Evolutionary conservation across 331 rosid species (phyloP).

Genomic region (Malus hybrid): DNA sequence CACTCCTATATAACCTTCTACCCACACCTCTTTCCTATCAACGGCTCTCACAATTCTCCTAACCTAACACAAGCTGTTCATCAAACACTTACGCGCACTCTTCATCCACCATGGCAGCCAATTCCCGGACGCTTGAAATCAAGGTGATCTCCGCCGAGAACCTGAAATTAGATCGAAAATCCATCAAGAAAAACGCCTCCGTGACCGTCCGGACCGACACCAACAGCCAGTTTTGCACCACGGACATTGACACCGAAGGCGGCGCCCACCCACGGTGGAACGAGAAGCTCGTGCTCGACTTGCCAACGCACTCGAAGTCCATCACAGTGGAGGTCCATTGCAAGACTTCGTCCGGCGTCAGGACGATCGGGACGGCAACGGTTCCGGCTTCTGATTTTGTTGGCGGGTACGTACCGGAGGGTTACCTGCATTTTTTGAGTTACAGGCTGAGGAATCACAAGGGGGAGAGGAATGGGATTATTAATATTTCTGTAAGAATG

Average conservation of each 20-base stretch:
- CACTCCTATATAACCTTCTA: background rate
- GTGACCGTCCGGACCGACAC: slow-evolving; percentile 21
- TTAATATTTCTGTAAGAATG: slow-evolving; percentile 41
- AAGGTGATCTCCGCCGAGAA: slow-evolving; percentile 35
- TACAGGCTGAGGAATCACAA: slow-evolving; percentile 44
- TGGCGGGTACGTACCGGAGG: slow-evolving; percentile 31
- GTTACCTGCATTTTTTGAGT: slow-evolving; percentile 39
- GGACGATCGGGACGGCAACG: slow-evolving; percentile 38
- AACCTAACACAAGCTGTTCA: too few relatives aligned
- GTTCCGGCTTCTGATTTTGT: slow-evolving; percentile 43
- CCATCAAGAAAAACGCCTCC: slow-evolving; percentile 22
- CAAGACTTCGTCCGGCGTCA: slow-evolving; percentile 17
- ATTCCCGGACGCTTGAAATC: slow-evolving; percentile 22
- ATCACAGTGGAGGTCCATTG: slow-evolving; percentile 46
- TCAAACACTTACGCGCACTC: background rate
- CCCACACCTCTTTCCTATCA: background rate
- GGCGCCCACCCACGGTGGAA: slow-evolving; percentile 34
- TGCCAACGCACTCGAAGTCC: slow-evolving; percentile 20
- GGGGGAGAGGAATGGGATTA: slow-evolving; percentile 50
- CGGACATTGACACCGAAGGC: slow-evolving; percentile 23
- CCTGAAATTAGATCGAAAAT: slow-evolving; percentile 16
- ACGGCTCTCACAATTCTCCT: too few relatives aligned
- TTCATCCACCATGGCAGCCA: background rate
- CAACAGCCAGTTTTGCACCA: background rate
- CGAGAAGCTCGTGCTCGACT: slow-evolving; percentile 14